Evolutionary conservation across 2,329 filamentous ascomycete genomes (phyloP).

Genomic region (Neofusicoccum sp.): DNA sequence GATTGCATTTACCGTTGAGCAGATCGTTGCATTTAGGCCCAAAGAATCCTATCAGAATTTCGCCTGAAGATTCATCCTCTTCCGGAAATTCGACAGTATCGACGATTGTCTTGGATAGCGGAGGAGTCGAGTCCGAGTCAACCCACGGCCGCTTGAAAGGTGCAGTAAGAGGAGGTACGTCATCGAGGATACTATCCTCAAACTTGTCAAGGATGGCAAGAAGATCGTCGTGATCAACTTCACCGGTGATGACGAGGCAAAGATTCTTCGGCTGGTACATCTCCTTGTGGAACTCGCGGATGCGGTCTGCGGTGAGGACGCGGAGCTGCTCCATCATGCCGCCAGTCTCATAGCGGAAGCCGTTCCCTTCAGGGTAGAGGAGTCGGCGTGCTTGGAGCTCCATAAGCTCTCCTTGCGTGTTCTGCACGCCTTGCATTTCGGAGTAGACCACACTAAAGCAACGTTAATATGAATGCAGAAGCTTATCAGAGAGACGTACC

Average conservation of each 20-base stretch:
- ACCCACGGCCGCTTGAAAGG: constrained; percentile 89
- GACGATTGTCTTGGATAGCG: constrained; percentile 68
- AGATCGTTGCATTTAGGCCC: constrained; percentile 77
- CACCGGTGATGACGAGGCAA: constrained; percentile 86
- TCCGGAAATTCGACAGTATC: constrained; percentile 89
- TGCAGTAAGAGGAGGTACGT: constrained; percentile 71
- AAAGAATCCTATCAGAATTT: constrained; percentile 81
- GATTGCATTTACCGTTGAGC: constrained; percentile 45
- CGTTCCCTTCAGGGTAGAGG: constrained; percentile 83
- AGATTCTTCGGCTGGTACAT: constrained; percentile 99
- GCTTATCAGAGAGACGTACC: constrained; percentile 29
- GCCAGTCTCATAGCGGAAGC: constrained; percentile 97
- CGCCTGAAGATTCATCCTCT: constrained; percentile 90
- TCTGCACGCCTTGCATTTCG: constrained; percentile 96
- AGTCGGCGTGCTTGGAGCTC: constrained; percentile 76
- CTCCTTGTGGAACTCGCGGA: constrained; percentile 88
- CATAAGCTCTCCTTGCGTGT: constrained; percentile 80
- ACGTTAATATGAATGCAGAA: constrained; percentile 19
- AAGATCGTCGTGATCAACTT: constrained; percentile 79
- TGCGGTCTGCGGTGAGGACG: constrained; percentile 80
- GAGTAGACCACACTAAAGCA: constrained; percentile 78
- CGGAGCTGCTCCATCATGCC: constrained; percentile 92
- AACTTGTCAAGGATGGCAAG: constrained; percentile 81
- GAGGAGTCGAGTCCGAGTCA: constrained; percentile 75
- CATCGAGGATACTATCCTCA: constrained; percentile 78